phyloP scores from a whole-genome alignment of 768 basidiomycete species.

The Lentinula aciculospora region DNA sequence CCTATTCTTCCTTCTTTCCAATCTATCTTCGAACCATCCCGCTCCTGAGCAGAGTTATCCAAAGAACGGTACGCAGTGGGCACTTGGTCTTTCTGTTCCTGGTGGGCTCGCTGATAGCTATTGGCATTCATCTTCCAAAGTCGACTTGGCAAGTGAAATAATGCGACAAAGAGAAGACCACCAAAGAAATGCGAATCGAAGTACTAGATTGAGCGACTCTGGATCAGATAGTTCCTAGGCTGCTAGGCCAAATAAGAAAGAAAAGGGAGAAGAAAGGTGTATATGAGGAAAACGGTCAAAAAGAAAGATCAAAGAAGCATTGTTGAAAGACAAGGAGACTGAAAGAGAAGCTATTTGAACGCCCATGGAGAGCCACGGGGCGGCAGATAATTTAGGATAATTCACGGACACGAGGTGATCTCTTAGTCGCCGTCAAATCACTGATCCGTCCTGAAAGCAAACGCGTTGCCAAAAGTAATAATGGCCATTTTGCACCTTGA shows the following conservation, averaged over 20 bases:
- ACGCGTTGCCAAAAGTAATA: too few species aligned
- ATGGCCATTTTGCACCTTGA: too few species aligned
- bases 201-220: too few species aligned
- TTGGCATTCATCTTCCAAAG: neutral
- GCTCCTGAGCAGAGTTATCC: neutral
- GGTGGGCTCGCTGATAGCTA: neutral
- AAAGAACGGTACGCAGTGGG: neutral
- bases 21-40: neutral
- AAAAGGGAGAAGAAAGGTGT: neutral
- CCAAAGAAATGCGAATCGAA: too few species aligned
- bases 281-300: neutral
- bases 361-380: neutral
- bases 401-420: neutral
- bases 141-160: neutral
- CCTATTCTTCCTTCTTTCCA: neutral
- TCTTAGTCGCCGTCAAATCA: neutral
- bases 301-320: conserved; percentile 2
- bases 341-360: neutral
- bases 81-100: neutral
- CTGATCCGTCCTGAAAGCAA: neutral
- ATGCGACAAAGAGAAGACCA: neutral
- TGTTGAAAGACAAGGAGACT: neutral
- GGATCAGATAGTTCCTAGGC: too few species aligned
- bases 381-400: too few species aligned
- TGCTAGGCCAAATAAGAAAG: neutral